Conservation (phyloP, 805 yeast species). For the Barnettozyma vustinii region DNA sequence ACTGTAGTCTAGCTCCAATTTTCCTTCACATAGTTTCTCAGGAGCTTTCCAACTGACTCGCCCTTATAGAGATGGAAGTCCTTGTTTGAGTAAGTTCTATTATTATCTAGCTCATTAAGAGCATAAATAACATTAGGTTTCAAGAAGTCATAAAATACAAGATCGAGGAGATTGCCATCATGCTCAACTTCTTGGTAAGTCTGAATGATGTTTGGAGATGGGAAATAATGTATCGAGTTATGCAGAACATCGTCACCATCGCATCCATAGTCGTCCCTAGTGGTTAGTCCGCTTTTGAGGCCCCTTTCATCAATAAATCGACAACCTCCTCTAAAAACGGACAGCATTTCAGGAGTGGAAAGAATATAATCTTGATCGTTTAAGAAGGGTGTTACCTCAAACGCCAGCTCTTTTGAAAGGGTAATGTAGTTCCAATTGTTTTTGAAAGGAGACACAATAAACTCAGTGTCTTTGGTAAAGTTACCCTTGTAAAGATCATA, state of each 20-base stretch:
- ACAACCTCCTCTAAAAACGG: constrained; percentile 10
- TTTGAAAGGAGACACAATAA: constrained; percentile 77
- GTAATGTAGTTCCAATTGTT: constrained; percentile 71
- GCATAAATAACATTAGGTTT: constrained; percentile 45
- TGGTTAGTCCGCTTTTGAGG: constrained; percentile 65
- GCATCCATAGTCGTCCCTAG: constrained; percentile 77
- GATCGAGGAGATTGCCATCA: constrained; percentile 41
- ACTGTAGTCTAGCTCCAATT: constrained; percentile 26
- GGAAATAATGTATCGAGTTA: constrained; percentile 48
- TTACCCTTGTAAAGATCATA: constrained; percentile 84
- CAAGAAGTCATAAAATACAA: constrained; percentile 78
- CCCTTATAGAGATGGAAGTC: constrained; percentile 38
- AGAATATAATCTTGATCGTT: constrained; percentile 50
- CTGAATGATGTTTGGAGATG: constrained; percentile 77
- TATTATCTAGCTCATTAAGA: constrained; percentile 27
- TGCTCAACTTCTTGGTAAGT: constrained; percentile 33
- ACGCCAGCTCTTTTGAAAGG: constrained; percentile 55
- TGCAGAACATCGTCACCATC: constrained; percentile 86
- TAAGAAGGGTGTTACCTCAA: constrained; percentile 45
- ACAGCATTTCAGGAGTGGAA: constrained; percentile 15
- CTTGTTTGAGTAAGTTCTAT: constrained; percentile 27
- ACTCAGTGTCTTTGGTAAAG: constrained; percentile 75
- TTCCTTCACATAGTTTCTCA: constrained; percentile 35
- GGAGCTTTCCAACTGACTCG: constrained; percentile 37
- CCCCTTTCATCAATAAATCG: constrained; percentile 13